Evolutionary conservation across 2,329 filamentous ascomycete species (phyloP).

Genomic region (Fonsecaea nubica): DNA sequence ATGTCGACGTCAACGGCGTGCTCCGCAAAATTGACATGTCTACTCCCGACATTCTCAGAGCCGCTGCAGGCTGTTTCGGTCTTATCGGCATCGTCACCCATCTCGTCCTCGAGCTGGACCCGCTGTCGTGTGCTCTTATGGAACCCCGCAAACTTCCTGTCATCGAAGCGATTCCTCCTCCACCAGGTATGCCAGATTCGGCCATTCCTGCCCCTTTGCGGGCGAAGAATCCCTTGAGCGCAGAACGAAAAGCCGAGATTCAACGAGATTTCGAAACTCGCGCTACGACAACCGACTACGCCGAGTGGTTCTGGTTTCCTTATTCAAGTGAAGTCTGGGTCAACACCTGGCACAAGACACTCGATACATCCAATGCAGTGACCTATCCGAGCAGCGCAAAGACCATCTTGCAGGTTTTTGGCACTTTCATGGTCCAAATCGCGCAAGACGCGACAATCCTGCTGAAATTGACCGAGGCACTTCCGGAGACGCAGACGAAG

Average conservation of each 20-base stretch:
- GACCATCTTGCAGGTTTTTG: constrained; percentile 35
- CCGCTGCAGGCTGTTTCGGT: constrained; percentile 56
- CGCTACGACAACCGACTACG: constrained; percentile 53
- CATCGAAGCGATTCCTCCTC: constrained; percentile 36
- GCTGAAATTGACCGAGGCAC: constrained; percentile 26
- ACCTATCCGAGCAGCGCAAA: constrained; percentile 34
- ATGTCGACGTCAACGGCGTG: constrained; percentile 54
- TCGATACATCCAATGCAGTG: constrained; percentile 25
- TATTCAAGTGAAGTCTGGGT: constrained; percentile 55
- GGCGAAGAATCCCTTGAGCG: constrained; percentile 26
- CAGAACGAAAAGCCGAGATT: constrained; percentile 32
- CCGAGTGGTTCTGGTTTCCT: constrained; percentile 61
- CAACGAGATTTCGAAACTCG: constrained; percentile 49
- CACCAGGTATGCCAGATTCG: constrained; percentile 30
- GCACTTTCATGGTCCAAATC: constrained; percentile 31
- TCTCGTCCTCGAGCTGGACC: constrained; percentile 56
- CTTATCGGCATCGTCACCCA: constrained; percentile 59
- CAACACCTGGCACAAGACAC: constrained; percentile 53
- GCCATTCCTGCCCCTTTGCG: constrained; percentile 31
- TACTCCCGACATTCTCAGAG: constrained; percentile 49
- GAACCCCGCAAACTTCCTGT: constrained; percentile 50
- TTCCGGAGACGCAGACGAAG: constrained; percentile 34
- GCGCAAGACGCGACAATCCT: constrained; percentile 31
- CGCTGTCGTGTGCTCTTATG: constrained; percentile 58
- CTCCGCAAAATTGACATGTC: constrained; percentile 47